A percentile compares a stretch with the other conserved stretches of the same genome.
phyloP scores from a whole-genome alignment of 1,284 basidiomycete species.

The Fomitopsis pinicola region DNA sequence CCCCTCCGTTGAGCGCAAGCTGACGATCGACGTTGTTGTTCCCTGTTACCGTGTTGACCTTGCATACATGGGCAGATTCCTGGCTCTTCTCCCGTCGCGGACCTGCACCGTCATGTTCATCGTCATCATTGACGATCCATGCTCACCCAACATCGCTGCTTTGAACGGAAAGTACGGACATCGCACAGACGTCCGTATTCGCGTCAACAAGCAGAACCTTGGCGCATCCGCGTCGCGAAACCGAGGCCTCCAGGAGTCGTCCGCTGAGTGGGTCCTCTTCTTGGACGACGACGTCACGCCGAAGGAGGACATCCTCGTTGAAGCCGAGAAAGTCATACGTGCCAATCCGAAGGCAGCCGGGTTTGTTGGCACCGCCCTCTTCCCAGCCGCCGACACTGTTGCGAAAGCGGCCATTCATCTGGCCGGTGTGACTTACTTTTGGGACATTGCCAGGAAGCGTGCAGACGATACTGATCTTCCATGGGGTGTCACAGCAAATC shows the following conservation, averaged over 20 bases:
- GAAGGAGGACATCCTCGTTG: conserved; percentile 36
- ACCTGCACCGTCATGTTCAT: conserved; percentile 50
- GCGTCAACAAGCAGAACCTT: conserved; percentile 37
- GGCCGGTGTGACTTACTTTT: conserved; percentile 55
- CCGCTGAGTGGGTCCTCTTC: conserved; percentile 48
- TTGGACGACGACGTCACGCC: conserved; percentile 56
- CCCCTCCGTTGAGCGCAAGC: conserved; percentile 25
- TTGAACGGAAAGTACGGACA: conserved; percentile 33
- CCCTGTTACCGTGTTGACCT: conserved; percentile 54
- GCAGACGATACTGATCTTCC: conserved; percentile 38
- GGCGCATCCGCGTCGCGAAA: conserved; percentile 50
- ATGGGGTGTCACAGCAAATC: conserved; percentile 62
- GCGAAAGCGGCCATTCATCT: conserved; percentile 54
- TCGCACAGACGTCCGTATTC: conserved; percentile 44
- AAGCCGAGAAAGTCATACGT: conserved; percentile 45
- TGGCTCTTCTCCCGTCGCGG: conserved; percentile 36
- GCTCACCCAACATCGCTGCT: conserved; percentile 32
- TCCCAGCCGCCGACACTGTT: conserved; percentile 43
- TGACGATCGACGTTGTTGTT: conserved; percentile 52
- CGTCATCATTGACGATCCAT: conserved; percentile 53
- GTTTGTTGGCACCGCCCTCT: conserved; percentile 47
- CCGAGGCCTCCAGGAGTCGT: conserved; percentile 41
- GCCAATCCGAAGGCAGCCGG: conserved; percentile 43
- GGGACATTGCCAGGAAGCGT: conserved; percentile 54
- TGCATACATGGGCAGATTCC: conserved; percentile 37